Conservation (phyloP, 1,284 basidiomycete genomes). For the Gastroboletus turbinatus region DNA sequence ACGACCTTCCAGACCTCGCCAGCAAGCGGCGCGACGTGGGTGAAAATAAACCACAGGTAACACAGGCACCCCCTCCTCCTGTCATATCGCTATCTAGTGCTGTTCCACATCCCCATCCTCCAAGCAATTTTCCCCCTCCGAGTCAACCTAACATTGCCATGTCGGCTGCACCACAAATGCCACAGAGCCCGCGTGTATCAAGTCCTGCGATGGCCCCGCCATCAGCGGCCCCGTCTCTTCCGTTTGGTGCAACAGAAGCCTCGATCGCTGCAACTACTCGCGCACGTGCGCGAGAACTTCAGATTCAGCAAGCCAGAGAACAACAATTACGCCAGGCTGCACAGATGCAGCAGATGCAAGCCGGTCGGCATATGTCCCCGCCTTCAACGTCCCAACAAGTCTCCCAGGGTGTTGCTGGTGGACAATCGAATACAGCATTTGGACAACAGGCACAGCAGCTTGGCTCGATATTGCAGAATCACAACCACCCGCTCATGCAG, state of each 20-base stretch:
- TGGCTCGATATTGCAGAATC: conserved; percentile 52
- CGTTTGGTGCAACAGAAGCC: conserved; percentile 34
- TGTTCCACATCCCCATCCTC: conserved; percentile 18
- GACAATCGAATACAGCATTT: conserved; percentile 19
- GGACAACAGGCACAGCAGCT: conserved; percentile 41
- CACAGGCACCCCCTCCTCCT: conserved; percentile 31
- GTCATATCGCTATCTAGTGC: conserved; percentile 32
- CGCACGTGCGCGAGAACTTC: conserved; percentile 45
- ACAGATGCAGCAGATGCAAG: conserved; percentile 35
- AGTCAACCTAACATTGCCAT: conserved; percentile 14
- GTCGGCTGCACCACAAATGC: conserved; percentile 18
- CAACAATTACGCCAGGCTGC: conserved; percentile 37
- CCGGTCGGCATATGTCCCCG: conserved; percentile 45
- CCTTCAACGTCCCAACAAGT: conserved; percentile 31
- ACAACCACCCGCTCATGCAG: conserved; percentile 55
- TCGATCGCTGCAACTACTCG: conserved; percentile 37
- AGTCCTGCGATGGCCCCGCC: conserved; percentile 28
- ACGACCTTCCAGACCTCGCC: conserved; percentile 42
- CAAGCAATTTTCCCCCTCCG: conserved; percentile 13
- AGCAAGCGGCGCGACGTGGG: conserved; percentile 74
- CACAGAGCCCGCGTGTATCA: conserved; percentile 31
- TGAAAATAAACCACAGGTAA: conserved; percentile 45
- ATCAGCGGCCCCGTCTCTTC: conserved; percentile 24
- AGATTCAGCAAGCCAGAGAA: conserved; percentile 44
- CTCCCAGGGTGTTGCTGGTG: conserved; percentile 19